Evolutionary conservation across 2,329 filamentous ascomycete species (phyloP).

Genomic region (Scolecobasidium constrictum): DNA sequence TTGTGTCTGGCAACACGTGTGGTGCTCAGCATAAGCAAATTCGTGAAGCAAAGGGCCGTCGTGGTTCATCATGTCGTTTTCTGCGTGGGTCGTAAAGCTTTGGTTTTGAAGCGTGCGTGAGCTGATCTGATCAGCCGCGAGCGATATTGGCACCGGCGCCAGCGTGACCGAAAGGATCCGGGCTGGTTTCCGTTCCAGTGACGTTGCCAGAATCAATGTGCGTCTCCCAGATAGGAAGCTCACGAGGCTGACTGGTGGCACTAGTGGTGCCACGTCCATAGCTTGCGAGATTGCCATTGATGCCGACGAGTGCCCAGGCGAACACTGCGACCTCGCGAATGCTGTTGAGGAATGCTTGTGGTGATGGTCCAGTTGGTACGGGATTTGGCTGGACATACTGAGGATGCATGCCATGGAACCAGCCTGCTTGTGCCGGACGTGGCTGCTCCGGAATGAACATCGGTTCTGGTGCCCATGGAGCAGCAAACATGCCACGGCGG

Average conservation of each 20-base stretch:
- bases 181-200: not conserved
- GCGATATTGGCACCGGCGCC: not conserved
- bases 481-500: conserved; percentile 59
- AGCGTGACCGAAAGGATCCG: not conserved
- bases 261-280: conserved; percentile 51
- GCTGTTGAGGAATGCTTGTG: conserved; percentile 60
- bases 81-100: too few relatives aligned
- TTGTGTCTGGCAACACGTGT: not conserved
- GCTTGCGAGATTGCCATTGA: conserved; percentile 62
- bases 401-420: conserved; percentile 18
- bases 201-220: conserved; percentile 4
- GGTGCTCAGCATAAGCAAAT: not conserved
- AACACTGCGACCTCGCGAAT: conserved; percentile 84
- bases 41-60: not conserved
- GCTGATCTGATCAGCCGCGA: not conserved
- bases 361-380: conserved; percentile 40
- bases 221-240: conserved; percentile 46
- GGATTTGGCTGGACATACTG: conserved; percentile 18
- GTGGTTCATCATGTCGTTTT: not conserved
- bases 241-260: conserved; percentile 52
- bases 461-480: conserved; percentile 65
- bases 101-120: too few relatives aligned
- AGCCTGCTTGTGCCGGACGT: conserved; percentile 22
- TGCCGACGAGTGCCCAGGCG: conserved; percentile 70
- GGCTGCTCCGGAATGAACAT: conserved; percentile 34